Evolutionary conservation across 148 eudicot species (phyloP), one percentile per base, ranked within the genome.

Genomic region (Rhododendron vialii): DNA sequence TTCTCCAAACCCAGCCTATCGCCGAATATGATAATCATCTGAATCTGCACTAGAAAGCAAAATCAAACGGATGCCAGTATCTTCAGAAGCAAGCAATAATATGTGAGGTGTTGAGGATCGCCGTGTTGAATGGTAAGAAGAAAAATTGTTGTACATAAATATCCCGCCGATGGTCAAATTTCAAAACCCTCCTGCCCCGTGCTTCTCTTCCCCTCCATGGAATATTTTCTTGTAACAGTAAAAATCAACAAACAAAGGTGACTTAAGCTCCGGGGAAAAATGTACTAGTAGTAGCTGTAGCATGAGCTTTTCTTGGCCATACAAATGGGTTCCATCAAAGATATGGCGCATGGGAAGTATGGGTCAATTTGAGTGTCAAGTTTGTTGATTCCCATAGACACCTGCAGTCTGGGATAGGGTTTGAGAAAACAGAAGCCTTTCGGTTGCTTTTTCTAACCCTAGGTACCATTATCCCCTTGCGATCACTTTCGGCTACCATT

Each of bases 401-500:
- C 87, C 90, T 88, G 87, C 98, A 96, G 75, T 92, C 93, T 11
- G 96, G 98, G 86, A 92, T 92, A 76, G 98, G 98, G 85, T 92
- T 88, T 63, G 90, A 85, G 86, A 91, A 94, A 48, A 96, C 74
- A 22, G 98, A 94, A 81, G 86, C 87, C 84, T 92, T 93, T 87
- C 95, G 87, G 51, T 90, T 93, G 76, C 93, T 92, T 87, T 92
- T 94, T 79, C 87, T 88, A 55, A 88, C 88, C 86, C 91, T 90
- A 47, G 95, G 92, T 86, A 93, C 86, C 92, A 90, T 92, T 78
- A 89, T 88, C 36, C 98, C 95, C 92, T 93, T 95, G 14, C 96
- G 92, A 84, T 96, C 95, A 83, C 98, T 96, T 84, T 96, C 98
- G 22, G 90, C 90, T 57, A 94, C 90, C 98, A 96, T 96, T 73